A percentile compares a stretch with the other conserved stretches of the same genome.
Evolutionary conservation across 2,329 filamentous ascomycete species (phyloP).

Genomic region (Coniochaeta sp.): DNA sequence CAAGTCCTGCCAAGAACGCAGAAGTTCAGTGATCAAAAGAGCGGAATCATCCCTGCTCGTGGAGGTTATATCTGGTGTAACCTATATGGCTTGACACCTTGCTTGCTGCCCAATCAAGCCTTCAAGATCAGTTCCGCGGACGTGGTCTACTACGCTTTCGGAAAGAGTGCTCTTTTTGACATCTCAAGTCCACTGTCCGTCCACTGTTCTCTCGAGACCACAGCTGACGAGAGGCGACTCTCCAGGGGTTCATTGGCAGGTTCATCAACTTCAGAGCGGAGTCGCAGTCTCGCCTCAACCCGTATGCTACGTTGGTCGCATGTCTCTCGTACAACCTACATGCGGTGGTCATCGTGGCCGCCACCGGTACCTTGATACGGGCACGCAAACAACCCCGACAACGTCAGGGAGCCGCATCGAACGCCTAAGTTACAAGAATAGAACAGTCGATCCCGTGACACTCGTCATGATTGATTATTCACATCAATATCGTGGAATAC

Average conservation of each 20-base stretch:
- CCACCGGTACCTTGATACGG: background rate
- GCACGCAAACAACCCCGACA: background rate
- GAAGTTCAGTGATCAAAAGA: background rate
- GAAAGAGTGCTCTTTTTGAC: background rate
- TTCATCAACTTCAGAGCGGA: background rate
- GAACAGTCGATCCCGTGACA: background rate
- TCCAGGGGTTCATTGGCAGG: background rate
- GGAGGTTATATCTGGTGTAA: conserved; percentile 1
- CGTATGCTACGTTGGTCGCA: background rate
- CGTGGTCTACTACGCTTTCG: background rate
- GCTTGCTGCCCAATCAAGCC: background rate
- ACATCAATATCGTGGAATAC: background rate
- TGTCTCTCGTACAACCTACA: background rate
- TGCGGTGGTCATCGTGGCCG: background rate
- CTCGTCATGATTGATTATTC: background rate
- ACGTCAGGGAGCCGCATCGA: background rate
- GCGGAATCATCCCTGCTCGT: background rate
- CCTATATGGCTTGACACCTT: conserved; percentile 1
- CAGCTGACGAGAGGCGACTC: background rate
- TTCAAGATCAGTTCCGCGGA: background rate
- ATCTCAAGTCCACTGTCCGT: background rate
- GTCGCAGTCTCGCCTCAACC: conserved; percentile 1
- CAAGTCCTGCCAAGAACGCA: background rate
- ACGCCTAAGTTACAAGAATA: conserved; percentile 1
- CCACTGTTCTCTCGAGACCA: background rate